These are phyloP conservation scores for Pichia sp. DNA, from an alignment of 1,139 yeast species.

Conservation along the genomic window DNA sequence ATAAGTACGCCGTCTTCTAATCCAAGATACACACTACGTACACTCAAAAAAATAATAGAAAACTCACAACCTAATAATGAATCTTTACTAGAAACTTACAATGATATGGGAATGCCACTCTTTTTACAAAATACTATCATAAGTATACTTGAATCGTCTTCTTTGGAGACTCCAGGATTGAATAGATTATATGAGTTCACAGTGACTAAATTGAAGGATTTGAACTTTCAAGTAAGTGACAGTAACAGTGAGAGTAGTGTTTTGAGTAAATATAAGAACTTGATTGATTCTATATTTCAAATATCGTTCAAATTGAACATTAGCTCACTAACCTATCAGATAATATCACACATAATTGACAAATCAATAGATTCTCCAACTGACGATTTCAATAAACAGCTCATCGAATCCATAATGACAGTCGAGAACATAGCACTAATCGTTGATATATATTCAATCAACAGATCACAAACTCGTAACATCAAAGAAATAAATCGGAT, in stretches of 20 bases:
- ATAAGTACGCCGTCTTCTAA: background rate
- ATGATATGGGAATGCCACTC: background rate
- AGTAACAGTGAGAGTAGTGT: background rate
- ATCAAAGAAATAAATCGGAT: slow-evolving; percentile 9
- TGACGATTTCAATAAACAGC: background rate
- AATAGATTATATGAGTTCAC: background rate
- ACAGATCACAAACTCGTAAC: slow-evolving; percentile 6
- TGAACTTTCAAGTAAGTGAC: background rate
- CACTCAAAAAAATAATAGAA: background rate
- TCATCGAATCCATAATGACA: background rate
- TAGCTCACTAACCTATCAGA: background rate
- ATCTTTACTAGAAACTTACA: background rate
- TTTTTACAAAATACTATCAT: slow-evolving; percentile 2
- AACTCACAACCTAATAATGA: background rate
- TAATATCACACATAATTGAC: background rate
- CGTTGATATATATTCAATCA: slow-evolving; percentile 3
- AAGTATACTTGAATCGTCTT: background rate
- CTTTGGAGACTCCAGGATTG: background rate
- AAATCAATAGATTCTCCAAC: background rate
- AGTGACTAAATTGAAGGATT: background rate
- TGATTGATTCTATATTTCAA: background rate
- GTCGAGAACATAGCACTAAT: background rate
- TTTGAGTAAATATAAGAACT: background rate
- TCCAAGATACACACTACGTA: background rate
- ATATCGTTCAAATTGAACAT: background rate